phyloP scores from a whole-genome alignment of 2,329 filamentous ascomycete species.

The Dryadomyces sulphureus region DNA sequence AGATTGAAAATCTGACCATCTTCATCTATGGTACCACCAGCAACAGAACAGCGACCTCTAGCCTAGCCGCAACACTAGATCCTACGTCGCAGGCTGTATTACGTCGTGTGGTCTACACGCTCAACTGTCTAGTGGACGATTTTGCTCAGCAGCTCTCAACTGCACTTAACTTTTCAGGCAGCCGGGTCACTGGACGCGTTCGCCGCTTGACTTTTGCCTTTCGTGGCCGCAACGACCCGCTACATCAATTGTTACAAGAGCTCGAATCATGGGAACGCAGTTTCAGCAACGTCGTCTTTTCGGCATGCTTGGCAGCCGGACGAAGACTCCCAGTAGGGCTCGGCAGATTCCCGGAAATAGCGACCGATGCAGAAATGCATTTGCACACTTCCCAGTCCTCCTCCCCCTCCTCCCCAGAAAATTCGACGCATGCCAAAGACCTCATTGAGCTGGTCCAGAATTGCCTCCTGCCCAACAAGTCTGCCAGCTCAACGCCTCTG shows the following conservation, averaged over 20 bases:
- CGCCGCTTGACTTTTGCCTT: not conserved
- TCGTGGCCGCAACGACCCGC: not conserved
- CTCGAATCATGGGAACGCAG: constrained; percentile 1
- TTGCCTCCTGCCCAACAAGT: not conserved
- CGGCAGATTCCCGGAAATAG: not conserved
- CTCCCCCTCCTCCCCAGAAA: not conserved
- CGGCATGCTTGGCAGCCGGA: not conserved
- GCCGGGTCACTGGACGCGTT: not conserved
- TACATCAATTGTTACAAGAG: not conserved
- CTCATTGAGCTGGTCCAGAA: not conserved
- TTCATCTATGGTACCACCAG: not conserved
- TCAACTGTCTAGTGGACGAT: not conserved
- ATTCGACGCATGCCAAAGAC: not conserved
- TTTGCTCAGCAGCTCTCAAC: not conserved
- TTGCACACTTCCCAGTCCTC: not conserved
- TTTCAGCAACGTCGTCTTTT: constrained; percentile 1
- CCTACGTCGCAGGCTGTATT: not conserved
- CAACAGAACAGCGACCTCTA: not conserved
- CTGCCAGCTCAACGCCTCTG: not conserved
- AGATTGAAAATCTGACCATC: not conserved
- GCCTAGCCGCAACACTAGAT: not conserved
- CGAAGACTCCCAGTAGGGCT: not conserved
- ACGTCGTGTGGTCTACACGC: not conserved
- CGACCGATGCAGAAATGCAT: not conserved
- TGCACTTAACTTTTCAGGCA: not conserved